Evolutionary conservation across 2,329 filamentous ascomycete species (phyloP).

Genomic region (Calonectria montana): DNA sequence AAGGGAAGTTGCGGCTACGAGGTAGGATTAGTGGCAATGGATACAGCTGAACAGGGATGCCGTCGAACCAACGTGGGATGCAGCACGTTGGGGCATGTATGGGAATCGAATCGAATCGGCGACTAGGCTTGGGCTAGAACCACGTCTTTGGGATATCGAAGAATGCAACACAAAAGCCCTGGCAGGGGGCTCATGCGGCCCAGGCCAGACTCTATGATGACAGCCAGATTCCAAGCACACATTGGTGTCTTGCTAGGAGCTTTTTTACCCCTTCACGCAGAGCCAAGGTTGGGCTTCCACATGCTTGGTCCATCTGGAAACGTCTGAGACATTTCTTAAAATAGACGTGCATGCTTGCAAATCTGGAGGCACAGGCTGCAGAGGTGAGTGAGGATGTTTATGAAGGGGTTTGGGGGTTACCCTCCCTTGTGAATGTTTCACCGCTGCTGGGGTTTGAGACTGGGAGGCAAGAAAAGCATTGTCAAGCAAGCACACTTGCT

Average conservation of each 20-base stretch:
- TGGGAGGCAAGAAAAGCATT: background rate
- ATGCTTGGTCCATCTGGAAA: constrained; percentile 35
- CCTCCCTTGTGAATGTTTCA: constrained; percentile 38
- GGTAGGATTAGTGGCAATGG: constrained; percentile 5
- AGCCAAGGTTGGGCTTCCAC: constrained; percentile 11
- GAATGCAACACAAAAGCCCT: background rate
- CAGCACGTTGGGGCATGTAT: background rate
- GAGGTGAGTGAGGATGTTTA: constrained; percentile 19
- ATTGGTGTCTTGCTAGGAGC: background rate
- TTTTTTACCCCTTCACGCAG: background rate
- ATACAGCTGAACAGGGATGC: background rate
- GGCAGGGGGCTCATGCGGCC: background rate
- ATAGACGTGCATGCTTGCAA: constrained; percentile 30
- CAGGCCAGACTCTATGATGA: background rate
- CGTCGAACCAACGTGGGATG: constrained; percentile 9
- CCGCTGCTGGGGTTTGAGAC: constrained; percentile 31
- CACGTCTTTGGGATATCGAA: constrained; percentile 2
- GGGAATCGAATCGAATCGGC: constrained; percentile 16
- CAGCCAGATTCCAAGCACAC: background rate
- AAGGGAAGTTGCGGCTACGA: background rate
- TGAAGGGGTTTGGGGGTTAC: background rate
- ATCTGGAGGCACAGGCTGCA: constrained; percentile 31
- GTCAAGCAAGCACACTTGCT: background rate
- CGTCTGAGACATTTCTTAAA: constrained; percentile 41
- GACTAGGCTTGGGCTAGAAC: background rate